Evolutionary conservation across 225 moss, liverwort and hornwort genomes (phyloP).

Genomic region (Physcomitrium patens): DNA sequence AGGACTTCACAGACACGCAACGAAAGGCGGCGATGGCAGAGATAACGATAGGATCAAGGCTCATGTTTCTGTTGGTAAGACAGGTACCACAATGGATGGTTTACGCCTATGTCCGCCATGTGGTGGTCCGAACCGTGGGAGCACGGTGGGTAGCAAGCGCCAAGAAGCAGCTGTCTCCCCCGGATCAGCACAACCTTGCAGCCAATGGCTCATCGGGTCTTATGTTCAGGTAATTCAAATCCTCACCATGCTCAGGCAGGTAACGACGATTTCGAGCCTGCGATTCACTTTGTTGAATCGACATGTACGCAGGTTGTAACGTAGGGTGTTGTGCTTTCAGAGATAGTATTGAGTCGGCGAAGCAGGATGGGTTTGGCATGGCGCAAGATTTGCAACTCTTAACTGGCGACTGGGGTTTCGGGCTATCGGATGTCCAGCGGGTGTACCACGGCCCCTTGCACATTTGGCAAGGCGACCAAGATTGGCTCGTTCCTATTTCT

Average conservation of each 20-base stretch:
- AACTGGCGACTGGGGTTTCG: slow-evolving; percentile 52
- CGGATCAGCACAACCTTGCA: slow-evolving; percentile 33
- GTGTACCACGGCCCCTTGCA: slow-evolving; percentile 56
- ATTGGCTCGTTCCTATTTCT: slow-evolving; percentile 41
- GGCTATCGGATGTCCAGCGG: slow-evolving; percentile 37
- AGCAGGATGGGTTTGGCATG: slow-evolving; percentile 57
- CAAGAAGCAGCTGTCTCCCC: slow-evolving; percentile 30
- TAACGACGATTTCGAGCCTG: too few relatives aligned
- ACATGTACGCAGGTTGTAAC: not conserved
- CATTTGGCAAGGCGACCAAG: slow-evolving; percentile 58
- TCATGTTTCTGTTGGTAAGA: slow-evolving; percentile 27
- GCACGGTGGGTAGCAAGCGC: slow-evolving; percentile 32
- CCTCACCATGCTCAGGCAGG: not conserved
- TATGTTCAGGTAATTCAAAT: slow-evolving; percentile 33
- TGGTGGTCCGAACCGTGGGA: slow-evolving; percentile 29
- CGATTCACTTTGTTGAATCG: not conserved
- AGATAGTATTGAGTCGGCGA: slow-evolving; percentile 50
- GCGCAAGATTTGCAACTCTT: slow-evolving; percentile 52
- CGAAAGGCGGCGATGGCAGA: slow-evolving; percentile 27
- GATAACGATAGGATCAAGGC: slow-evolving; percentile 18
- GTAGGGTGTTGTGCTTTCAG: slow-evolving; percentile 26
- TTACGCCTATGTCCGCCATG: slow-evolving; percentile 34
- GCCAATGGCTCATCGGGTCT: slow-evolving; percentile 8
- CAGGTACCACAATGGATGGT: slow-evolving; percentile 36
- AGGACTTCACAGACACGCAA: slow-evolving; percentile 30